Percentiles rank a stretch among this genome's conserved stretches.
Conservation (phyloP, 1,284 basidiomycete genomes). For the Moniliella sp. region DNA sequence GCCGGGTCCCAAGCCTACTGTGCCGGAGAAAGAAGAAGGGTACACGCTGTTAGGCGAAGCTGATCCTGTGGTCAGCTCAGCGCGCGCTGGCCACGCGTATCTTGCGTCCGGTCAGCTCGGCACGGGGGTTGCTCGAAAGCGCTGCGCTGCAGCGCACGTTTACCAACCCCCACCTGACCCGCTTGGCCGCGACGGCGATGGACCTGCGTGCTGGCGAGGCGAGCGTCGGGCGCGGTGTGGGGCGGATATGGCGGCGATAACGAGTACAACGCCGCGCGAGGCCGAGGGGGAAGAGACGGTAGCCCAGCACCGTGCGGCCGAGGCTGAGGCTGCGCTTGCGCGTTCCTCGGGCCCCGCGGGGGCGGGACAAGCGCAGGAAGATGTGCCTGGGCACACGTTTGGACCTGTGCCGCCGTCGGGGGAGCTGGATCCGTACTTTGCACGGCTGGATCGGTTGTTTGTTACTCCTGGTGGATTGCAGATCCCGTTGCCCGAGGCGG, state of each 20-base stretch:
- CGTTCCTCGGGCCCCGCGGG: background rate
- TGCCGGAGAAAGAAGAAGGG: background rate
- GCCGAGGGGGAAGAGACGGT: constrained; percentile 1
- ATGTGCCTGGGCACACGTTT: background rate
- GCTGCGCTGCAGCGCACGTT: constrained; percentile 28
- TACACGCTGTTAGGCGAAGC: background rate
- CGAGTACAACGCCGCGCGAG: constrained; percentile 1
- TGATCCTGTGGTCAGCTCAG: constrained; percentile 10
- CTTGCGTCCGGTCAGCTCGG: constrained; percentile 22
- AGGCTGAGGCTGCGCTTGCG: background rate
- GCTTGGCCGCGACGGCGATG: constrained; percentile 27
- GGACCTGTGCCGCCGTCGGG: constrained; percentile 1
- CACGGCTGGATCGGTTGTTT: constrained; percentile 23
- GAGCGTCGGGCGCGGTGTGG: constrained; percentile 19
- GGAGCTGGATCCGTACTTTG: constrained; percentile 16
- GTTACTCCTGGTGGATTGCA: constrained; percentile 22
- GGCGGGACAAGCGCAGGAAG: background rate
- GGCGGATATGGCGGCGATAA: constrained; percentile 27
- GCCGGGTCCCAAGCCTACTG: background rate
- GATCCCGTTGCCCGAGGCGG: constrained; percentile 5
- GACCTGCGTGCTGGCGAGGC: constrained; percentile 28
- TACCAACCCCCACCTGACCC: constrained; percentile 27
- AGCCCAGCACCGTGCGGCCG: background rate
- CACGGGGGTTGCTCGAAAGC: constrained; percentile 20
- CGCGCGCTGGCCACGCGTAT: constrained; percentile 23